Percentiles rank a stretch among this genome's conserved stretches.
These are phyloP conservation scores for Tephrocybe rancida DNA, from an alignment of 768 basidiomycete species.

Conservation along the genomic window DNA sequence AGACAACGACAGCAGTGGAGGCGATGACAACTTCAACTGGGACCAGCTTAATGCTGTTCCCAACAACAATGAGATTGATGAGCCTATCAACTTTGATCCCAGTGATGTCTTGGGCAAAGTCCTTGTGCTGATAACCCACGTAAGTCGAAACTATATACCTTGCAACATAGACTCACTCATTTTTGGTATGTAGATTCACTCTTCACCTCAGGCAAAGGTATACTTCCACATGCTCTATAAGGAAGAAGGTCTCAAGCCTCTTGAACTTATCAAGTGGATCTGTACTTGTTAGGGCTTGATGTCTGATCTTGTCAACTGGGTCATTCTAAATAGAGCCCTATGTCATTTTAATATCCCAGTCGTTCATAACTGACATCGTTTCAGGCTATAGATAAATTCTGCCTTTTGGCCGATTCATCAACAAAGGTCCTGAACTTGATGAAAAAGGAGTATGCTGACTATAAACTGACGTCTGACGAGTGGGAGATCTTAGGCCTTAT, in stretches of 20 bases:
- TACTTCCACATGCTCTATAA: conserved; percentile 22
- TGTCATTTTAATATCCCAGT: not conserved
- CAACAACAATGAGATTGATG: conserved; percentile 18
- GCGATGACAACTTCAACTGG: conserved; percentile 17
- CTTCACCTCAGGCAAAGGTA: conserved; percentile 26
- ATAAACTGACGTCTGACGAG: conserved; percentile 17
- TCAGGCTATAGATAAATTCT: conserved; percentile 22
- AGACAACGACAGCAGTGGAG: conserved; percentile 6
- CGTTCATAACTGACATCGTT: not conserved
- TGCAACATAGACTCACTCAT: not conserved
- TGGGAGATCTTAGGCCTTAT: conserved; percentile 26
- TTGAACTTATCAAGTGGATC: conserved; percentile 30
- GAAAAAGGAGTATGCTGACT: conserved; percentile 25
- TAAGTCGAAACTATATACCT: conserved; percentile 6
- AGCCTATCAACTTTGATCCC: conserved; percentile 11
- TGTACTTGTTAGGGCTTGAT: conserved; percentile 31
- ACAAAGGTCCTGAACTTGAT: conserved; percentile 25
- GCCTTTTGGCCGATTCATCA: conserved; percentile 20
- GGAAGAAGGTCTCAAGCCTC: conserved; percentile 16
- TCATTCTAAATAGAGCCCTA: conserved; percentile 10
- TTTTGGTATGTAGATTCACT: conserved; percentile 18
- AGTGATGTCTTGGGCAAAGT: conserved; percentile 25
- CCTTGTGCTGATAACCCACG: conserved; percentile 25
- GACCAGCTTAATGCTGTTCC: conserved; percentile 8
- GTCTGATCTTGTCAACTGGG: conserved; percentile 21